Conservation (phyloP, 805 yeast species). For the Candida sphagnicola region DNA sequence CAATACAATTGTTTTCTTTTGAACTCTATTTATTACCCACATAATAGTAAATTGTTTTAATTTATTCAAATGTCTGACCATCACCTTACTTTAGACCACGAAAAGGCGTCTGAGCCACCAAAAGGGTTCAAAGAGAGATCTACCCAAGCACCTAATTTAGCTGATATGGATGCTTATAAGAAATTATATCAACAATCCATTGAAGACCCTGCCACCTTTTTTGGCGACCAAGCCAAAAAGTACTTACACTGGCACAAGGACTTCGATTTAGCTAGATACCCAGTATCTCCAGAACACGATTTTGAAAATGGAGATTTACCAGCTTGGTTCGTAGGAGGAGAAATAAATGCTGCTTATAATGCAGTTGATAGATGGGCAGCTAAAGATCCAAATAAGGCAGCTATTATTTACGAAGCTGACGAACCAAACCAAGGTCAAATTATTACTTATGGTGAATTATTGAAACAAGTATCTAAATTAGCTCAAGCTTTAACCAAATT, state of each 20-base stretch:
- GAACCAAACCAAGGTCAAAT: slow-evolving; percentile 69
- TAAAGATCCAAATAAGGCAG: slow-evolving; percentile 77
- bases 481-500: slow-evolving; percentile 74
- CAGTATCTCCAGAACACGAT: slow-evolving; percentile 45
- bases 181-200: slow-evolving; percentile 53
- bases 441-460: slow-evolving; percentile 82
- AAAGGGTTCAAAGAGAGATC: slow-evolving; percentile 40
- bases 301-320: slow-evolving; percentile 69
- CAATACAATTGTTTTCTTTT: too few species aligned
- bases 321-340: slow-evolving; percentile 88
- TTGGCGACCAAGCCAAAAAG: slow-evolving; percentile 50
- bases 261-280: slow-evolving; percentile 46
- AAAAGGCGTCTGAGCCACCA: slow-evolving; percentile 29
- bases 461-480: slow-evolving; percentile 78
- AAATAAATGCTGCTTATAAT: slow-evolving; percentile 88
- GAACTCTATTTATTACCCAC: too few species aligned
- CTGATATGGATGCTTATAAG: slow-evolving; percentile 48
- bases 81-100: slow-evolving; percentile 33
- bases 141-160: slow-evolving; percentile 44
- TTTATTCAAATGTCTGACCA: not conserved
- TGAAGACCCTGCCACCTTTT: slow-evolving; percentile 50
- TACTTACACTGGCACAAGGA: slow-evolving; percentile 50
- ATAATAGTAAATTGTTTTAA: too few species aligned
- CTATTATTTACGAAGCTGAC: slow-evolving; percentile 91
- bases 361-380: slow-evolving; percentile 95